Percentiles rank a stretch among this genome's conserved stretches.
Conservation (phyloP, 805 yeast species). For the Schwanniomyces pseudopolymorphus region DNA sequence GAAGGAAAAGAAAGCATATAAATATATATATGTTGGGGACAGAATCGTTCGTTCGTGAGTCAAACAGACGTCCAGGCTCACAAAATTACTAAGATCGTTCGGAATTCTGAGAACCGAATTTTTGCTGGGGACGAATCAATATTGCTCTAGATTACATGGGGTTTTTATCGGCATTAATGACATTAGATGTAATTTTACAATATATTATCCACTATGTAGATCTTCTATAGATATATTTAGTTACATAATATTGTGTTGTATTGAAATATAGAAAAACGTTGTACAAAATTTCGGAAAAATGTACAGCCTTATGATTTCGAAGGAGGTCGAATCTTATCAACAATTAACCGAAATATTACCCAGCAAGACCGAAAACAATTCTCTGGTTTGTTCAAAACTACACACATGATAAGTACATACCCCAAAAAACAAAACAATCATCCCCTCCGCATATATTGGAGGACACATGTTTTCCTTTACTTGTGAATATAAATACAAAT, state of each 20-base stretch:
- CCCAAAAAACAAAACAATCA: no score
- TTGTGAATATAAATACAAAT: no score
- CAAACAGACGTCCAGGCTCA: constrained; percentile 4
- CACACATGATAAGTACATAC: neutral
- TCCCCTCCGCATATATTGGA: neutral
- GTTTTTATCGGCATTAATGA: neutral
- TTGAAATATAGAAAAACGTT: no score
- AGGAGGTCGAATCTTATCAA: neutral
- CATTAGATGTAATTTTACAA: no score
- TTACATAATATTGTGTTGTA: no score
- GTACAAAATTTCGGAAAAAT: neutral
- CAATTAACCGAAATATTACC: neutral
- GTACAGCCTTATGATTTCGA: neutral
- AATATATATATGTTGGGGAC: constrained; percentile 4
- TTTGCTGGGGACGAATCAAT: neutral
- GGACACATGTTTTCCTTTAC: neutral
- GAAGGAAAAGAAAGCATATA: constrained; percentile 1
- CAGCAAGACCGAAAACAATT: neutral
- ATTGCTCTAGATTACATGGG: neutral
- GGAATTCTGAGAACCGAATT: constrained; percentile 10
- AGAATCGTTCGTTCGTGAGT: neutral
- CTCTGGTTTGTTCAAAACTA: neutral
- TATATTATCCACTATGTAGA: no score
- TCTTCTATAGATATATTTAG: no score
- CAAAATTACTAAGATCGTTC: constrained; percentile 3